These are phyloP conservation scores for Plasmodium reichenowi DNA, from an alignment of 169 alveolate genomes.

Conservation along the genomic window DNA sequence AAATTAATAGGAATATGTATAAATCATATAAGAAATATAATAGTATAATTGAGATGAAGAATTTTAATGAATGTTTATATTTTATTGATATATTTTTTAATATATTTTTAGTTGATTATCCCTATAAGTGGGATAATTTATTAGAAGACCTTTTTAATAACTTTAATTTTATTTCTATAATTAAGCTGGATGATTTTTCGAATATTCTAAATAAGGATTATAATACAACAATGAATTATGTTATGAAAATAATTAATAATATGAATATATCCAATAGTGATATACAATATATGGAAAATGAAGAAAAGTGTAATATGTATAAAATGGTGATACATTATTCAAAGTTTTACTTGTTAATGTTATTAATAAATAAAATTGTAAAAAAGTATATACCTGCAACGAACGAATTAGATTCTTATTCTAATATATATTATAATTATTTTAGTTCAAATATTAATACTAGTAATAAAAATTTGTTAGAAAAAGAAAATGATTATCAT, in stretches of 20 bases:
- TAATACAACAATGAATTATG: slow-evolving; percentile 29
- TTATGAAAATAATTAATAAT: slow-evolving; percentile 17
- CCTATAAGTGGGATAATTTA: slow-evolving; percentile 57
- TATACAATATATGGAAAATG: slow-evolving; percentile 2
- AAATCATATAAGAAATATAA: slow-evolving; percentile 62
- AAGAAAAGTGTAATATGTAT: slow-evolving; percentile 5
- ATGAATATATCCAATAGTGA: slow-evolving; percentile 4
- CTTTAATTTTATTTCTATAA: slow-evolving; percentile 58
- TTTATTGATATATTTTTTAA: slow-evolving; percentile 69
- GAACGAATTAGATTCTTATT: slow-evolving; percentile 8
- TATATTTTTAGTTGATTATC: slow-evolving; percentile 51
- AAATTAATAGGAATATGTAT: slow-evolving; percentile 55
- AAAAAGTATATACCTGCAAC: slow-evolving; percentile 51
- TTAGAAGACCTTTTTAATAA: slow-evolving; percentile 28
- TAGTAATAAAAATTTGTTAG: slow-evolving; percentile 45
- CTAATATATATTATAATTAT: slow-evolving; percentile 53
- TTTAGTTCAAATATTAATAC: slow-evolving; percentile 43
- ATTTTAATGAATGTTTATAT: slow-evolving; percentile 68
- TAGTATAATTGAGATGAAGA: slow-evolving; percentile 62
- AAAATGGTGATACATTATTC: slow-evolving; percentile 45
- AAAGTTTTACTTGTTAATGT: slow-evolving; percentile 46
- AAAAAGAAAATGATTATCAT: slow-evolving; percentile 41
- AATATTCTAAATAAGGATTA: slow-evolving; percentile 40
- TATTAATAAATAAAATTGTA: slow-evolving; percentile 47
- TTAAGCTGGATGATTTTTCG: slow-evolving; percentile 15